Evolutionary conservation across 768 basidiomycete species (phyloP).

Genomic region (Lepiota venenata): DNA sequence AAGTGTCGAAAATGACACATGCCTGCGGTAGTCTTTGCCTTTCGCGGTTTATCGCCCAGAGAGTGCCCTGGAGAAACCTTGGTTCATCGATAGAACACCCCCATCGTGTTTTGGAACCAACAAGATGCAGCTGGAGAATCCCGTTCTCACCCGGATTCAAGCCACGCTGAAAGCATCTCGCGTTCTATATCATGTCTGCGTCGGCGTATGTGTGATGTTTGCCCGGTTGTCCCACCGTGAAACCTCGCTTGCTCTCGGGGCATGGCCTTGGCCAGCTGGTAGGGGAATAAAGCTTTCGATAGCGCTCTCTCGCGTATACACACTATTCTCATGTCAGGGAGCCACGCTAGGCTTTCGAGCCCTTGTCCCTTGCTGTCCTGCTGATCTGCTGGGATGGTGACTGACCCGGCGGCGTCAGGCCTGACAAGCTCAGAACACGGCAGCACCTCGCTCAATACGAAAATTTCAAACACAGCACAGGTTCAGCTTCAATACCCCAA

Average conservation of each 20-base stretch:
- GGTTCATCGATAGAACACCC: constrained; percentile 10
- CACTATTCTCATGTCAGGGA: constrained; percentile 7
- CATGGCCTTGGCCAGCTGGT: not conserved
- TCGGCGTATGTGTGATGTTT: not conserved
- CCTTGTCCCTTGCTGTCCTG: not conserved
- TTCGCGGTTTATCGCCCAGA: constrained; percentile 10
- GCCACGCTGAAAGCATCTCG: not conserved
- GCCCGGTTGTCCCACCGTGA: not conserved
- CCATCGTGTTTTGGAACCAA: constrained; percentile 1
- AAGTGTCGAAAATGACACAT: constrained; percentile 9
- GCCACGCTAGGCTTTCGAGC: not conserved
- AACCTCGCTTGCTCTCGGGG: not conserved
- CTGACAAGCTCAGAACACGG: not conserved
- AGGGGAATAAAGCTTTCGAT: not conserved
- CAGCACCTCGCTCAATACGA: not conserved
- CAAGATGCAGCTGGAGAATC: not conserved
- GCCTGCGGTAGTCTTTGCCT: constrained; percentile 1
- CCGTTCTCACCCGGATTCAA: not conserved
- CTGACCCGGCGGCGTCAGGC: not conserved
- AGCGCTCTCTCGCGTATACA: not conserved
- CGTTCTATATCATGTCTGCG: not conserved
- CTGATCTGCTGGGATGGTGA: constrained; percentile 1
- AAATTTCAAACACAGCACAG: constrained; percentile 11
- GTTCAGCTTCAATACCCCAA: constrained; percentile 6
- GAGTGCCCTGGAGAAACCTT: not conserved